Evolutionary conservation across 495 filamentous ascomycete genomes (phyloP), one percentile per base, ranked within the genome.

Genomic region (Neurospora intermedia): DNA sequence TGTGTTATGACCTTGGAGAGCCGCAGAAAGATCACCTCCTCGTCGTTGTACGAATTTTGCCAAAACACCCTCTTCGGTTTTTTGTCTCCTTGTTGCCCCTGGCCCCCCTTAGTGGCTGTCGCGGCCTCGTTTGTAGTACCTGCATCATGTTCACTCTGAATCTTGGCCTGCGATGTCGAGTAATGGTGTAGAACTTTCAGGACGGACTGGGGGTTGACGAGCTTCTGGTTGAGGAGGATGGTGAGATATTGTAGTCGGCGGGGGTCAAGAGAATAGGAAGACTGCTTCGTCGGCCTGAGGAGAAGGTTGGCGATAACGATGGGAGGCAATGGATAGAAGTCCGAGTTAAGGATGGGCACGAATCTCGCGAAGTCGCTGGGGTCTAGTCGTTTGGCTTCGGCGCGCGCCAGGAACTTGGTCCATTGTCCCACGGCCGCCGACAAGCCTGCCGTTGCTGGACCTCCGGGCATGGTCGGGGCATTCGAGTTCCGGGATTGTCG

Each of bases 241-340:
- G 91, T 84, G 41, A 91, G 79, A 81, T 94, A 94, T 23, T 87
- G 82, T 6, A 86, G 84, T 31, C 91, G 80, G 62, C 91, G 84
- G 31, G 89, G 89, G 74, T 94, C 91, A 80, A 91, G 87, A 73
- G 81, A 82, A 76, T 85, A 78, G 43, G 76, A 81, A 69, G 85
- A 77, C 16, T 80, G 77, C 38, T 85, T 85, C 2, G 72, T 72
- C 20, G 89, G 88, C 35, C 84, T 85, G 7, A 93, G 81, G 41
- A 90, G 83, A 4, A 91, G 77, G 72, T 91, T 87, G 72, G 91
- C 85, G 59, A 93, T 82, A 66, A 83, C 72, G 16, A 72, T 69
- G 15, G 84, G 80, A 4, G 84, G 80, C 23, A 89, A 76, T 1
- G 83, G 86, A 73, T 83, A 76, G 13, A 31, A 66, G 72, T 84